A percentile compares a stretch with the other conserved stretches of the same genome.
Evolutionary conservation across 805 yeast species (phyloP).

Genomic region (Kurtzmaniella cleridarum): DNA sequence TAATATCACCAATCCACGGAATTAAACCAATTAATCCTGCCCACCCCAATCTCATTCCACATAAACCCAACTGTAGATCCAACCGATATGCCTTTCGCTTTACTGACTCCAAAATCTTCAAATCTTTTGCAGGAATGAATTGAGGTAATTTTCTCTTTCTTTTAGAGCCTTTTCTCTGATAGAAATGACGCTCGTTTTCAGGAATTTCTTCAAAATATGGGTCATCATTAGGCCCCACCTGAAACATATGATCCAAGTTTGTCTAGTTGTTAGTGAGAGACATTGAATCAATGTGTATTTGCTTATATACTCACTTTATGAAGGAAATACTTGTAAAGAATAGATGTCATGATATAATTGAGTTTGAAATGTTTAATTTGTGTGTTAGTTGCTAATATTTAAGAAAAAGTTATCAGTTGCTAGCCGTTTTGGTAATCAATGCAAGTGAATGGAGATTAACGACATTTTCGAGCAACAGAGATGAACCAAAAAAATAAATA

Average conservation of each 20-base stretch:
- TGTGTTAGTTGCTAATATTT: no score
- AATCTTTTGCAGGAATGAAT: slow-evolving; percentile 28
- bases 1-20: slow-evolving; percentile 37
- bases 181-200: slow-evolving; percentile 33
- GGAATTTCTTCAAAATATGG: slow-evolving; percentile 40
- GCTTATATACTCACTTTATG: slow-evolving; percentile 29
- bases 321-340: slow-evolving; percentile 30
- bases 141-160: slow-evolving; percentile 33
- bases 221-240: slow-evolving; percentile 26
- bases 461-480: no score
- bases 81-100: slow-evolving; percentile 33
- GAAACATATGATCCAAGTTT: slow-evolving; percentile 20
- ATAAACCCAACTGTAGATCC: slow-evolving; percentile 34
- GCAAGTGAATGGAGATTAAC: no score
- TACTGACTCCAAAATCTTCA: slow-evolving; percentile 29
- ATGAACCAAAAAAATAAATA: no score
- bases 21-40: slow-evolving; percentile 37
- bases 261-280: slow-evolving; percentile 12
- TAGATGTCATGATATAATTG: slow-evolving; percentile 19
- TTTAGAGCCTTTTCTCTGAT: slow-evolving; percentile 36
- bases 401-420: no score
- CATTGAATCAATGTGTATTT: neutral
- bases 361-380: no score
- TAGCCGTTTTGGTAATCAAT: no score
- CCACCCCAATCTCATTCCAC: slow-evolving; percentile 39